Evolutionary conservation across 306 rosid species (phyloP), one percentile per base, ranked within the genome.

Genomic region (Hylodesmum podocarpum): DNA sequence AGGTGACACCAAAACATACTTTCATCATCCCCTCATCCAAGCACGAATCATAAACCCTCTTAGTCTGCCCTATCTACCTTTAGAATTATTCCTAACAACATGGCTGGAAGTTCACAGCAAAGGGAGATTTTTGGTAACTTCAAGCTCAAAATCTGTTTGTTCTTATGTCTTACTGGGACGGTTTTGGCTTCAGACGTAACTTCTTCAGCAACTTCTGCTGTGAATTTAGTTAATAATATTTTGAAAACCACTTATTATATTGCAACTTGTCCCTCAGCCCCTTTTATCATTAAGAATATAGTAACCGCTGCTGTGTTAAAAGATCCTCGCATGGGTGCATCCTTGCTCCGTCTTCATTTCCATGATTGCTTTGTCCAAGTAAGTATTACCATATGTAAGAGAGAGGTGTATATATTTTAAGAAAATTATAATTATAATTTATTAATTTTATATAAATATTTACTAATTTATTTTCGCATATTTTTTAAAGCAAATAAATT

Each of bases 301-400:
- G 88, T 90, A 14, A 14, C 0, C 7, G 1, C 61, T 0, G 90
- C 88, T 0, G 89, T 90, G 2, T 10, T 12, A 2, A 78, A 19
- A 0, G 92, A 90, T 46, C 64, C 66, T 33, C 95, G 96, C 66
- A 82, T 88, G 88, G 88, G 92, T 21, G 92, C 90, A 2, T 90
- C 89, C 2, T 64, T 87, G 75, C 90, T 90, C 5, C 91, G 95
- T 49, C 89, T 90, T 61, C 90, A 90, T 73, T 90, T 90, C 47
- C 91, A 87, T 34, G 91, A 87, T 28, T 90, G 91, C 77, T 90
- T 90, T 82, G 94, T 90, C 11, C 84, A 85, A 74, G 91, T 77
- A 85, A 85, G 82, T 70, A n/a, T n/a, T n/a, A n/a, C n/a, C n/a
- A n/a, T n/a, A n/a, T n/a, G n/a, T n/a, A n/a, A n/a, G n/a, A n/a